Evolutionary conservation across 148 eudicot genomes (phyloP).

Genomic region (Cornus suecica): DNA sequence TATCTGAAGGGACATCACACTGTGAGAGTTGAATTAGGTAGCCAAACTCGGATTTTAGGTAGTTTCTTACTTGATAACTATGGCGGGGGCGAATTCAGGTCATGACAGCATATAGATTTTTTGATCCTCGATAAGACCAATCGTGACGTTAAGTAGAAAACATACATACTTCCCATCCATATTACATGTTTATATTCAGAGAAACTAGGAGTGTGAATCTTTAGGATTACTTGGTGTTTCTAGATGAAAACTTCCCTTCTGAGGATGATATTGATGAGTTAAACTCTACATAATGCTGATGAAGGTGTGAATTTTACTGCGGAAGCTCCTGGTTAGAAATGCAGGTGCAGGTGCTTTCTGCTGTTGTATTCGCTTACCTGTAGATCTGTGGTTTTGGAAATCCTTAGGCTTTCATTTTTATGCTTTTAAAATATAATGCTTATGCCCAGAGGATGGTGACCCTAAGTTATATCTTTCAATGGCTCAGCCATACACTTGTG

Average conservation of each 20-base stretch:
- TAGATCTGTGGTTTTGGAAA: not conserved
- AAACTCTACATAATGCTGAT: not conserved
- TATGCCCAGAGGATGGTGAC: not conserved
- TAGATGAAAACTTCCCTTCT: not conserved
- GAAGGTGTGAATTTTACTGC: not conserved
- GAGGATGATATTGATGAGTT: not conserved
- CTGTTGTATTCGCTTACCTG: not conserved
- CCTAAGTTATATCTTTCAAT: not conserved
- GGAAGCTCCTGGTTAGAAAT: not conserved
- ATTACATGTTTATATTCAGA: too few relatives aligned
- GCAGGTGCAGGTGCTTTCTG: not conserved
- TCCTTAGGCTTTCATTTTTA: not conserved
- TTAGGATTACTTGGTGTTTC: not conserved
- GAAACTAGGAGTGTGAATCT: not conserved
- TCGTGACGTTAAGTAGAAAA: not conserved
- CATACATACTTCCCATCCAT: not conserved
- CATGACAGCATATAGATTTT: too few relatives aligned
- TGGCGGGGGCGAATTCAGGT: not conserved
- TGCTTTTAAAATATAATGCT: not conserved
- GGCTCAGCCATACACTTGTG: not conserved
- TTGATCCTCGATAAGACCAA: too few relatives aligned
- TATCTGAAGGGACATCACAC: not conserved
- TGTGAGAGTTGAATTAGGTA: not conserved
- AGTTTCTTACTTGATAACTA: too few relatives aligned
- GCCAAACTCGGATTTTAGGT: not conserved